Conservation (phyloP, 139 green algal species). For the Desmodesmus armatus region DNA sequence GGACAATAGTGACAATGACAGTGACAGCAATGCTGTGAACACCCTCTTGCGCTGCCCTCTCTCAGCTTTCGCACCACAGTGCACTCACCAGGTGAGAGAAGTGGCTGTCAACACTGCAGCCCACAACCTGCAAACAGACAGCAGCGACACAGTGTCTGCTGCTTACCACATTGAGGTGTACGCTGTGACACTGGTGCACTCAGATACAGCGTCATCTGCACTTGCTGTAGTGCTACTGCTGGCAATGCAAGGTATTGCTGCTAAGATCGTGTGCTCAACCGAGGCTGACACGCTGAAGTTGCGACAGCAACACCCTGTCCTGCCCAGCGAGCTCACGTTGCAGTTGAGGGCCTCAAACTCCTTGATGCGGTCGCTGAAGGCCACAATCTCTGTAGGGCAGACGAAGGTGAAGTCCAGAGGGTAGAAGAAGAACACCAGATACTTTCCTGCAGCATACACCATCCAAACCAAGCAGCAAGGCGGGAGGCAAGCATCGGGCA, state of each 20-base stretch:
- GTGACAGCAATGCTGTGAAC: too few species aligned
- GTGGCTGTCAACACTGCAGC: slow-evolving; percentile 91
- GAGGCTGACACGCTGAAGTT: background rate
- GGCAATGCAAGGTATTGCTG: slow-evolving; percentile 4
- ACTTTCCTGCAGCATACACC: slow-evolving; percentile 93
- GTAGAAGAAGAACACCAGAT: slow-evolving; percentile 99
- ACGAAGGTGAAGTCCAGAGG: slow-evolving; percentile 76
- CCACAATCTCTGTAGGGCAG: slow-evolving; percentile 94
- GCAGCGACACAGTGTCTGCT: background rate
- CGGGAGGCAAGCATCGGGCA: too few species aligned
- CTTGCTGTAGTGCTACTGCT: too few species aligned
- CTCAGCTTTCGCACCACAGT: too few species aligned
- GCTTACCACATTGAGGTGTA: too few species aligned
- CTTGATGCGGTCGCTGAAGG: slow-evolving; percentile 93
- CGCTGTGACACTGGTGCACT: background rate
- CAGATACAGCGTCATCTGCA: background rate
- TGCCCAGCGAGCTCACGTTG: slow-evolving; percentile 67
- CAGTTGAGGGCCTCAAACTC: slow-evolving; percentile 93
- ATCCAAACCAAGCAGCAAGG: background rate
- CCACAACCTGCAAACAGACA: slow-evolving; percentile 72
- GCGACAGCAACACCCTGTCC: too few species aligned
- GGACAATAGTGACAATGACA: too few species aligned
- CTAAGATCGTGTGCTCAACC: slow-evolving; percentile 74
- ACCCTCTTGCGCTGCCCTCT: too few species aligned
- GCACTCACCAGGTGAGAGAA: slow-evolving; percentile 91